Evolutionary conservation across 805 yeast species (phyloP), one percentile per base, ranked within the genome.

Genomic region (Cyberlindnera misumaiensis): DNA sequence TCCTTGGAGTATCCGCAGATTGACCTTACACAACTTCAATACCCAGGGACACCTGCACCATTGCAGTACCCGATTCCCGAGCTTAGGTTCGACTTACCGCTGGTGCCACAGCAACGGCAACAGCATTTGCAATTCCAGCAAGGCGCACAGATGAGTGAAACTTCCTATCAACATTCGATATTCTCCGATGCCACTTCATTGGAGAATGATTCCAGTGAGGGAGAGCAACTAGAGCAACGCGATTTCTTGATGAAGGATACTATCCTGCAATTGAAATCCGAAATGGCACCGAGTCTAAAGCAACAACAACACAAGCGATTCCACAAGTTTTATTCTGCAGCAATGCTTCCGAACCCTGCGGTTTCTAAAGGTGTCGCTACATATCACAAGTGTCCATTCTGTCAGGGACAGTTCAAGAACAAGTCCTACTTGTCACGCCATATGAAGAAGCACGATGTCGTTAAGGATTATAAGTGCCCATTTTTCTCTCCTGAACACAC

Each of bases 391-490:
- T 85, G 95, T 62, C 72, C 78, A 7, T 70, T 74, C 45, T 86
- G 95, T 61, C 69, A 70, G 35, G 77, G 93, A 2, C 68, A 67
- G 32, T 86, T 86, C 64, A 72, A 77, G 44, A 80, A 84, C 36
- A 80, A 80, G 55, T 90, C 94, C 5, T 86, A 86, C 56, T 66
- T 85, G 41, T 83, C 94, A 0, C 75, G 95, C 45, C 95, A 86
- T 59, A 59, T 83, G 61, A 83, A 84, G 63, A 85, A 85, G 56
- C 95, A 85, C 55, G 80, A 79, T n/a, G 62, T 70, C 6, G 67
- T 71, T 27, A 85, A 84, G 63, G 94, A 90, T 8, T 84, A 80
- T 59, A 70, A 67, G 39, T 85, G 95, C 61, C 95, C 95, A 11
- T 85, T 82, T 58, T 82, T 62, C 66, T 63, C 49, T 48, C 39